Conservation (phyloP, 129 eudicot genomes). For the Deinandra increscens region DNA sequence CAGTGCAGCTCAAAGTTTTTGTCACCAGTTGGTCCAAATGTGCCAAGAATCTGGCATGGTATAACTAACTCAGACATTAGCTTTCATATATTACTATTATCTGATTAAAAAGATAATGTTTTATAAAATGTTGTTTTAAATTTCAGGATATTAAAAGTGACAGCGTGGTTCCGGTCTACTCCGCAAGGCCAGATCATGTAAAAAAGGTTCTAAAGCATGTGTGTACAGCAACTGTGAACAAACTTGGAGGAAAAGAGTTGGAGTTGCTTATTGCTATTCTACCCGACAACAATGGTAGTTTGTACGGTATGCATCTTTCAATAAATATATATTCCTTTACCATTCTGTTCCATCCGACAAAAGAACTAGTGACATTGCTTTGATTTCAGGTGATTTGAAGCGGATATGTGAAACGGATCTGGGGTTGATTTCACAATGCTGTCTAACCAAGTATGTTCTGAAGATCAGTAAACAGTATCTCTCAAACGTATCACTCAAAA, state of each 20-base stretch:
- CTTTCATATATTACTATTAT: not conserved
- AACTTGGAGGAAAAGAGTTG: slow-evolving; percentile 58
- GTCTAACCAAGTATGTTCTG: slow-evolving; percentile 69
- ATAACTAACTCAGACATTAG: not conserved
- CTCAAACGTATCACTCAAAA: slow-evolving; percentile 65
- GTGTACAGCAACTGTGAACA: slow-evolving; percentile 43
- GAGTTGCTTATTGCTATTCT: slow-evolving; percentile 73
- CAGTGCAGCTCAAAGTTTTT: slow-evolving; percentile 51
- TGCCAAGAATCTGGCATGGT: slow-evolving; percentile 84
- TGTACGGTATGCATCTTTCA: slow-evolving; percentile 49
- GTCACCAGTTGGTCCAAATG: slow-evolving; percentile 65
- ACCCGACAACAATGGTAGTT: slow-evolving; percentile 73
- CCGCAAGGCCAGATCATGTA: slow-evolving; percentile 72
- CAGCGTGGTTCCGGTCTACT: slow-evolving; percentile 54
- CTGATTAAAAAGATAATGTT: not conserved
- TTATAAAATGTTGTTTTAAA: not conserved
- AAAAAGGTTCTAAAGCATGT: slow-evolving; percentile 62
- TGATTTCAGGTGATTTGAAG: slow-evolving; percentile 57
- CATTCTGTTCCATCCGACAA: not conserved
- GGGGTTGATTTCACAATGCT: slow-evolving; percentile 75
- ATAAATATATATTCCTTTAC: not conserved
- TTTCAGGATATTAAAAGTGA: slow-evolving; percentile 64
- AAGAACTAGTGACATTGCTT: slow-evolving; percentile 6
- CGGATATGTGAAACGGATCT: slow-evolving; percentile 78
- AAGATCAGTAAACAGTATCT: slow-evolving; percentile 68